Evolutionary conservation across 345 rosid genomes (phyloP), one percentile per base, ranked within the genome.

Genomic region (Jatropha curcas): DNA sequence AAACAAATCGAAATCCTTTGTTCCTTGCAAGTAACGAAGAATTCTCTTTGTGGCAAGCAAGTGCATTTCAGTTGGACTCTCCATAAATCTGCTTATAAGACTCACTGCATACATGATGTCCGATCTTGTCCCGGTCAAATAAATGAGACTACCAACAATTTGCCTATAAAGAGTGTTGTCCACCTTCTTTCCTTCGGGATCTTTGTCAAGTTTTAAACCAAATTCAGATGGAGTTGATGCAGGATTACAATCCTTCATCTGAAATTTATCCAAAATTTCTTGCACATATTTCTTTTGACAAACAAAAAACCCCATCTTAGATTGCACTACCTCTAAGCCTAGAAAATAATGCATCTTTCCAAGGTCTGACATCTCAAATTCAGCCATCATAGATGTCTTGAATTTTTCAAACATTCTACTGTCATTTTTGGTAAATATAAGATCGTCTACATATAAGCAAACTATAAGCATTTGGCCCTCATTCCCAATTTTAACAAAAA

Each of bases 381-480:
- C 41, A 37, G 41, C 41, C 41, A n/a, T n/a, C n/a, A n/a, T n/a
- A n/a, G n/a, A n/a, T n/a, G 3, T 60, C 39, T 60, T 60, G 30
- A 60, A 60, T 28, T 60, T 34, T 28, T 60, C 39, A 60, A 60
- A 60, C 64, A 60, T 31, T 2, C 28, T 39, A 60, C n/a, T 34
- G 2, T 33, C 16, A 60, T 60, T 60, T 28, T n/a, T 39, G 30
- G 64, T 60, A 60, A 60, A 60, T 14, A 60, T 28, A 30, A 60
- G 39, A 20, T 60, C 64, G 30, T 60, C 64, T 11, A 60, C 64
- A 60, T 60, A 60, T 7, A 60, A 60, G 64, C 64, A 60, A 33
- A 60, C 64, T 28, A 56, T n/a, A 24, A 56, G 60, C 30, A 56
- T 56, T 56, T 56, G 20, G 13, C 30, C 60, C 13, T 27, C 30